Evolutionary conservation across 2,329 filamentous ascomycete species (phyloP).

Genomic region (Fusarium nurragi): DNA sequence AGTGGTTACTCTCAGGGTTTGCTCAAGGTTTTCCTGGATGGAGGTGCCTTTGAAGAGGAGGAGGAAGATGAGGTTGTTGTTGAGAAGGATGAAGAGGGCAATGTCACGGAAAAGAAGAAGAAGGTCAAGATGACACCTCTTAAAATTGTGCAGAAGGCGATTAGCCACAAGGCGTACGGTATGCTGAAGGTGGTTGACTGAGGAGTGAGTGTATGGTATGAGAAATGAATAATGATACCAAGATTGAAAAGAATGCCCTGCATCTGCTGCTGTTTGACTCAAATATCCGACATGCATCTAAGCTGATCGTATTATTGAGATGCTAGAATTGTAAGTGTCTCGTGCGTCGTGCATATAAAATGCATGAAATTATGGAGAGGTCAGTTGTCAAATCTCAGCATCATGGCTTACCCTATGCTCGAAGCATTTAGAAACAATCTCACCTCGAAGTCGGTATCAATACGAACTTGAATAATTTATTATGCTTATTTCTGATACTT

Average conservation of each 20-base stretch:
- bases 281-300: too few species aligned
- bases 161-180: constrained; percentile 62
- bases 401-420: too few species aligned
- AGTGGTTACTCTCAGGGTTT: constrained; percentile 66
- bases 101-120: constrained; percentile 38
- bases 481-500: too few species aligned
- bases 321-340: too few species aligned
- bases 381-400: too few species aligned
- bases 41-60: constrained; percentile 56
- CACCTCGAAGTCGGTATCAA: too few species aligned
- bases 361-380: too few species aligned
- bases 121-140: constrained; percentile 57
- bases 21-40: constrained; percentile 66
- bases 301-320: too few species aligned
- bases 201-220: neutral
- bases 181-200: constrained; percentile 67
- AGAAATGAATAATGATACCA: constrained; percentile 38
- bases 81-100: constrained; percentile 42
- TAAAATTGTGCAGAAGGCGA: constrained; percentile 58
- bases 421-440: too few species aligned
- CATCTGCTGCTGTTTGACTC: too few species aligned
- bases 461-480: too few species aligned
- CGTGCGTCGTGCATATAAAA: too few species aligned
- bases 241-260: neutral
- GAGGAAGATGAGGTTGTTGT: constrained; percentile 50